phyloP scores from a whole-genome alignment of 345 rosid species.

The Lagerstroemia speciosa region DNA sequence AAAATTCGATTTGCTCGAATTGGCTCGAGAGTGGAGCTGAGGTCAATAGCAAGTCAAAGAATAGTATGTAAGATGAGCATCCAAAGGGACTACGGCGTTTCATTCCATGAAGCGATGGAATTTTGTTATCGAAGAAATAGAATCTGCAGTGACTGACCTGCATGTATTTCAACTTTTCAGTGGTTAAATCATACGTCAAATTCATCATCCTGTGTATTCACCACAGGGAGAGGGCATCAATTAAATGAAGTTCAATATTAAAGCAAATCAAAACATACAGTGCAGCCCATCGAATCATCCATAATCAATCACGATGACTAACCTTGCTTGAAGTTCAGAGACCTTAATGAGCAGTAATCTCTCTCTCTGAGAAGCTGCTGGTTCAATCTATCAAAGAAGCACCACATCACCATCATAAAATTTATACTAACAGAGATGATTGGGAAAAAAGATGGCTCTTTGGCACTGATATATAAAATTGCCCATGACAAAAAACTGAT shows the following conservation, averaged over 20 bases:
- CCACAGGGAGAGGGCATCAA: not conserved
- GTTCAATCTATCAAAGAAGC: conserved; percentile 61
- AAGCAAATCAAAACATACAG: too few relatives aligned
- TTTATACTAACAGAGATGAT: not conserved
- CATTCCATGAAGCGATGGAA: not conserved
- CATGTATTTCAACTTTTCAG: conserved; percentile 55
- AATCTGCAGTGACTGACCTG: conserved; percentile 50
- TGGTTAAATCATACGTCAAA: conserved; percentile 62
- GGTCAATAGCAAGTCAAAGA: not conserved
- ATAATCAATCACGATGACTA: conserved; percentile 7
- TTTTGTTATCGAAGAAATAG: not conserved
- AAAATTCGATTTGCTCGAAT: not conserved
- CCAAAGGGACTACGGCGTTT: not conserved
- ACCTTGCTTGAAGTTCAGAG: conserved; percentile 74
- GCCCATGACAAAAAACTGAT: not conserved
- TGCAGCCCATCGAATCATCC: not conserved
- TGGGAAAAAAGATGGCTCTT: not conserved
- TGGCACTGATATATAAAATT: not conserved
- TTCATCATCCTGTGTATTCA: conserved; percentile 50
- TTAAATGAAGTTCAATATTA: not conserved
- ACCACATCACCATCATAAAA: conserved; percentile 9
- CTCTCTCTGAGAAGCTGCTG: conserved; percentile 61
- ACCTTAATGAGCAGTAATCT: conserved; percentile 48
- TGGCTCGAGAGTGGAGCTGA: not conserved
- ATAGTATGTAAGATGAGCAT: not conserved